phyloP scores from a whole-genome alignment of 371 early-diverging fungal species.

The Syncephalastrum monosporum region DNA sequence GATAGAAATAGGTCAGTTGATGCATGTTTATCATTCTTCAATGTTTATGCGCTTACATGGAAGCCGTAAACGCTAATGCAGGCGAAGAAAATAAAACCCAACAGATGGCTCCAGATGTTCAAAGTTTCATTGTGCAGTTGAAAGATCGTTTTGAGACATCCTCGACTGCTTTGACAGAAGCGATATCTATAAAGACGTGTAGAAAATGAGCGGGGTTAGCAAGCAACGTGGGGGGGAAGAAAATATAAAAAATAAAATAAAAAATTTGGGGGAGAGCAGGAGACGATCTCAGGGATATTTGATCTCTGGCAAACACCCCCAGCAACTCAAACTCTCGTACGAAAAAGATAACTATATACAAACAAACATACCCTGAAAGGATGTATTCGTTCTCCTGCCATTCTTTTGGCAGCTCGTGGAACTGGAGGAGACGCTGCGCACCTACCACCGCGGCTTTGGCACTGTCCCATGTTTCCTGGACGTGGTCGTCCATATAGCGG shows the following conservation, averaged over 20 bases:
- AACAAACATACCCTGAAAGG: conserved; percentile 43
- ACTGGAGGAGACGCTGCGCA: conserved; percentile 54
- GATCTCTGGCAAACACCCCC: too few species aligned
- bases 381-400: conserved; percentile 72
- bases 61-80: conserved; percentile 55
- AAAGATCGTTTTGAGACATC: conserved; percentile 63
- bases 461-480: conserved; percentile 50
- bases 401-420: conserved; percentile 64
- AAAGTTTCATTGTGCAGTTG: conserved; percentile 70
- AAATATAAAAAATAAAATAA: conserved; percentile 3
- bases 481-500: conserved; percentile 42
- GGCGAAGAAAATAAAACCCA: conserved; percentile 60
- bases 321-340: too few species aligned
- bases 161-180: conserved; percentile 50
- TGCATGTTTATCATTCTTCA: not conserved
- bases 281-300: conserved; percentile 3
- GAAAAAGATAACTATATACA: conserved; percentile 3
- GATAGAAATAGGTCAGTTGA: not conserved
- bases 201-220: conserved; percentile 3
- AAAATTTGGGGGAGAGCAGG: conserved; percentile 1
- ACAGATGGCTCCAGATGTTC: conserved; percentile 72
- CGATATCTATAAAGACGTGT: conserved; percentile 40
- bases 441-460: conserved; percentile 59
- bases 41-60: conserved; percentile 28
- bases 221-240: conserved; percentile 9